A percentile compares a stretch with the other conserved stretches of the same genome.
These are phyloP conservation scores for Tolypocladium tropicale DNA, from an alignment of 2,329 filamentous ascomycete genomes.

Conservation along the genomic window DNA sequence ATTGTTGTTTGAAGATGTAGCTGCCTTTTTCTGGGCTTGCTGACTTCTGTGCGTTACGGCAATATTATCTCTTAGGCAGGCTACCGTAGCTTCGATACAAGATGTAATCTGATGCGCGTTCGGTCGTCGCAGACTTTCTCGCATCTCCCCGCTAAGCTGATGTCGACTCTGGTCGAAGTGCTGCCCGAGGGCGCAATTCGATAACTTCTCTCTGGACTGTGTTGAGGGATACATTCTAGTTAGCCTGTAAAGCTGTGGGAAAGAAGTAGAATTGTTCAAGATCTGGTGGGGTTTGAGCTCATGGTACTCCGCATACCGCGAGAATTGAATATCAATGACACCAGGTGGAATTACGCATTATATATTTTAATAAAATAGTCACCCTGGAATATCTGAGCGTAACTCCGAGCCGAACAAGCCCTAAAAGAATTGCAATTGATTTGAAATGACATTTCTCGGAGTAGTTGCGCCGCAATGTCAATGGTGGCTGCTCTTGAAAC, in stretches of 20 bases:
- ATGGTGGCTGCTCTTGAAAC: too few species aligned
- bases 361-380: too few species aligned
- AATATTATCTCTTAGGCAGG: background rate
- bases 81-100: background rate
- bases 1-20: background rate
- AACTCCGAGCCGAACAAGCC: background rate
- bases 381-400: background rate
- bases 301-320: too few species aligned
- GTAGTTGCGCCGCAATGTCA: background rate
- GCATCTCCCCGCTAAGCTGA: background rate
- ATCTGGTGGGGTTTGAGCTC: too few species aligned
- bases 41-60: background rate
- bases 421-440: background rate
- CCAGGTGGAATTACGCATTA: too few species aligned
- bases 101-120: background rate
- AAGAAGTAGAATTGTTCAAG: too few species aligned
- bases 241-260: too few species aligned
- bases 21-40: background rate
- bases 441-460: background rate
- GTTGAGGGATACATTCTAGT: too few species aligned
- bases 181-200: background rate
- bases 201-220: background rate
- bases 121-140: background rate
- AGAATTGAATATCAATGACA: too few species aligned
- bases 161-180: background rate